Percentiles rank a stretch among this genome's conserved stretches.
These are phyloP conservation scores for Kickxella alabastrina DNA, from an alignment of 192 early-diverging fungal species.

Conservation along the genomic window DNA sequence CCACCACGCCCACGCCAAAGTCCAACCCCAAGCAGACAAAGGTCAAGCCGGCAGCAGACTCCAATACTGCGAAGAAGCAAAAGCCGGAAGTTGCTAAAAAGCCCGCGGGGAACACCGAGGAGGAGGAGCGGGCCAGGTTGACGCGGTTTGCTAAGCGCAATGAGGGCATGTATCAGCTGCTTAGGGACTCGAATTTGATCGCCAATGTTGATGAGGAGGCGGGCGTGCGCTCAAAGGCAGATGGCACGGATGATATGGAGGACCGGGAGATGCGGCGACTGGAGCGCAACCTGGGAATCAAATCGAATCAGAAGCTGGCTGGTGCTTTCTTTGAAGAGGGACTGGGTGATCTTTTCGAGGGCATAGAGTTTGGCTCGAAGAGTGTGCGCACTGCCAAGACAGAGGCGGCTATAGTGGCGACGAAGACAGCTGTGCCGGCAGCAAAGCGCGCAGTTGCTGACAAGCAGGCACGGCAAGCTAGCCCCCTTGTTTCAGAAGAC, in stretches of 20 bases:
- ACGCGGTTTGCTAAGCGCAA: constrained; percentile 54
- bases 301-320: constrained; percentile 38
- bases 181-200: constrained; percentile 47
- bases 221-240: constrained; percentile 10
- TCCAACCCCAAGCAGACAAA: constrained; percentile 5
- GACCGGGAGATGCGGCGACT: constrained; percentile 51
- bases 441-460: neutral
- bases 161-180: constrained; percentile 48
- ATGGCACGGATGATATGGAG: constrained; percentile 34
- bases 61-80: neutral
- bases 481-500: constrained; percentile 1
- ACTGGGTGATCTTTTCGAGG: constrained; percentile 38
- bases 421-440: neutral
- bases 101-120: neutral
- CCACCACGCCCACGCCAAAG: neutral
- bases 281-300: constrained; percentile 51
- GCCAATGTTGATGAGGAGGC: constrained; percentile 37
- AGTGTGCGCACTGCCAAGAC: constrained; percentile 7
- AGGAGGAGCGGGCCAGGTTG: constrained; percentile 40
- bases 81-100: neutral
- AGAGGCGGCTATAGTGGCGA: neutral
- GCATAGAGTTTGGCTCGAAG: constrained; percentile 34
- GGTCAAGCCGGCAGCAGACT: neutral
- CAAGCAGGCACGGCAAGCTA: neutral
- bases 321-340: constrained; percentile 45